Evolutionary conservation across 306 rosid species (phyloP), one percentile per base, ranked within the genome.

Genomic region (Arachis stenosperma): DNA sequence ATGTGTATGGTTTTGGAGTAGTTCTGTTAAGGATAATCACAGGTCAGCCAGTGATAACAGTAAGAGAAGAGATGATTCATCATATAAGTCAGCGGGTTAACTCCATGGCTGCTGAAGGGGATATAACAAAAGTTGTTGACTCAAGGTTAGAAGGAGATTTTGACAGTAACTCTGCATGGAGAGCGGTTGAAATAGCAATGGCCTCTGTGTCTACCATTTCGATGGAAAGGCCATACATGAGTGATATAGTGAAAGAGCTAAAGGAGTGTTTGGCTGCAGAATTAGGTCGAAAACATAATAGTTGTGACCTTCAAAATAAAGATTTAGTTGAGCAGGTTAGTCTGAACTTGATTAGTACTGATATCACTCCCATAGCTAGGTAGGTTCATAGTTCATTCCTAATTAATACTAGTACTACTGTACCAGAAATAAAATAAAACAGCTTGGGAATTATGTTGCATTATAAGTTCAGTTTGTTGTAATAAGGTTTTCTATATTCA

Each of bases 1-100:
- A 88, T 72, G 87, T 84, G 15, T 84, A 71, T 70, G 80, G 88
- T 78, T 86, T 82, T 30, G 86, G 88, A 44, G 82, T 86, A 11
- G 83, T 81, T 8, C 61, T 82, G 9, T 80, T 84, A 30, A 83
- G 86, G 64, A 77, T 84, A 17, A 81, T 44, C 39, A 86, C 57
- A 52, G 57, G 57, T 5, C 27, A 52, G 6, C 4, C 57, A 14
- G 29, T 8, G 15, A 14, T 52, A 52, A n/a, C 8, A 6, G 15
- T 2, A 52, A 14, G 0, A 0, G 8, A 52, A n/a, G 57, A 52
- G 0, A 52, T 2, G 29, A 1, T 52, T 52, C 57, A n/a, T n/a
- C 57, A 52, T 22, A 52, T 52, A 52, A 52, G 57, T 5, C 27
- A 52, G 2, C 15, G 9, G 22, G 29, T 52, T 14, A 52, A 22